These are phyloP conservation scores for Sutorius eximius DNA, from an alignment of 1,284 basidiomycete species.

Conservation along the genomic window DNA sequence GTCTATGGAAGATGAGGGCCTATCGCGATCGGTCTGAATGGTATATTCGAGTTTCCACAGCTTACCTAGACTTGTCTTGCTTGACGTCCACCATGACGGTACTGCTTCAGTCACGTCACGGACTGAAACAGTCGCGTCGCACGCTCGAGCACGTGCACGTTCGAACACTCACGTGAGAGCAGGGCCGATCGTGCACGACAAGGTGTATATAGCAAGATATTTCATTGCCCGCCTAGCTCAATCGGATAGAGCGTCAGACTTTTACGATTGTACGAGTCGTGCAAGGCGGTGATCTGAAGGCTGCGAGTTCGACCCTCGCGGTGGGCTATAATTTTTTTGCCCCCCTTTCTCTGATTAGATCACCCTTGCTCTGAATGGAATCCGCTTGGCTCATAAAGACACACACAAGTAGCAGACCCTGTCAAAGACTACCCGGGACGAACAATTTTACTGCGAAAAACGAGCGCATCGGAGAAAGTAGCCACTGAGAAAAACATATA, in stretches of 20 bases:
- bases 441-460: too few relatives aligned
- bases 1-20: not conserved
- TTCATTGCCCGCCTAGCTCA: slow-evolving; percentile 78
- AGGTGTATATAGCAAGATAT: not conserved
- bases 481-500: slow-evolving; percentile 34
- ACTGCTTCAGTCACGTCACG: not conserved
- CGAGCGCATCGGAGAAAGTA: too few relatives aligned
- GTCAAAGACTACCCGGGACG: too few relatives aligned
- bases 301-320: slow-evolving; percentile 91
- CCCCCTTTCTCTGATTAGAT: too few relatives aligned
- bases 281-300: slow-evolving; percentile 64
- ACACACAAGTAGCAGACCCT: too few relatives aligned
- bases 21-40: not conserved
- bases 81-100: slow-evolving; percentile 13
- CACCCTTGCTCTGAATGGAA: too few relatives aligned
- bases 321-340: slow-evolving; percentile 58
- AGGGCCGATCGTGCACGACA: not conserved
- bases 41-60: not conserved
- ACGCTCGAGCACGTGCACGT: slow-evolving; percentile 14
- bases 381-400: too few relatives aligned
- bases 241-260: slow-evolving; percentile 88
- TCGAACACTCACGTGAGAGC: slow-evolving; percentile 17
- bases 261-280: slow-evolving; percentile 31
- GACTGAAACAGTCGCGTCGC: not conserved
- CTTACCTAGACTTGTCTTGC: slow-evolving; percentile 15